Evolutionary conservation across 2,329 filamentous ascomycete species (phyloP).

Genomic region (Fusarium virguliforme): DNA sequence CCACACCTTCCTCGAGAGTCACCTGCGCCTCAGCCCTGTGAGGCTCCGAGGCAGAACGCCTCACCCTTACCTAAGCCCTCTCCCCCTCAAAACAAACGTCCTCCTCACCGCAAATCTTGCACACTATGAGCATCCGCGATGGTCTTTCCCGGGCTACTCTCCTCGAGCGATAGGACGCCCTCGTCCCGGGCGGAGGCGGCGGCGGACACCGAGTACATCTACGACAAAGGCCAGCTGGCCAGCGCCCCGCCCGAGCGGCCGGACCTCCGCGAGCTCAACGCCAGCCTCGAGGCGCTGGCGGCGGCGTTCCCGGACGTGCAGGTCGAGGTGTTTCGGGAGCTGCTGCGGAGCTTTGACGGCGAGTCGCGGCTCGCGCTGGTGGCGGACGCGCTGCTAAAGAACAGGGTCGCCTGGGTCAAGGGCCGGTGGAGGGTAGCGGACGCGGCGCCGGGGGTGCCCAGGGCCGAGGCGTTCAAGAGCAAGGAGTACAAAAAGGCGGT

Average conservation of each 20-base stretch:
- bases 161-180: constrained; percentile 59
- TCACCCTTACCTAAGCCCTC: constrained; percentile 18
- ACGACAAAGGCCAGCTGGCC: constrained; percentile 69
- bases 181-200: constrained; percentile 51
- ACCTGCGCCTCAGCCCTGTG: constrained; percentile 13
- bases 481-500: constrained; percentile 79
- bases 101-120: neutral
- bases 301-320: constrained; percentile 86
- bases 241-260: constrained; percentile 67
- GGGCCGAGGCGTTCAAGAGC: constrained; percentile 78
- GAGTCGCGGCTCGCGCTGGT: constrained; percentile 84
- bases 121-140: constrained; percentile 62
- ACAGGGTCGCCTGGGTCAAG: constrained; percentile 78
- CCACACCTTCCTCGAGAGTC: neutral
- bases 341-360: constrained; percentile 81
- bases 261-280: constrained; percentile 79
- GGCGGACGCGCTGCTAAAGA: constrained; percentile 83
- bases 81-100: neutral
- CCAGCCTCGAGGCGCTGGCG: constrained; percentile 76
- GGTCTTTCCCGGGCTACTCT: constrained; percentile 66
- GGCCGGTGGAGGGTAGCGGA: constrained; percentile 73
- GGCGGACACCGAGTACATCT: constrained; percentile 65
- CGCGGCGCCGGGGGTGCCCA: constrained; percentile 62
- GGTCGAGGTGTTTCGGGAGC: constrained; percentile 86
- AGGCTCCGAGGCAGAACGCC: constrained; percentile 27